These are phyloP conservation scores for Aciculoconidium aculeatum DNA, from an alignment of 805 yeast genomes.

Conservation along the genomic window DNA sequence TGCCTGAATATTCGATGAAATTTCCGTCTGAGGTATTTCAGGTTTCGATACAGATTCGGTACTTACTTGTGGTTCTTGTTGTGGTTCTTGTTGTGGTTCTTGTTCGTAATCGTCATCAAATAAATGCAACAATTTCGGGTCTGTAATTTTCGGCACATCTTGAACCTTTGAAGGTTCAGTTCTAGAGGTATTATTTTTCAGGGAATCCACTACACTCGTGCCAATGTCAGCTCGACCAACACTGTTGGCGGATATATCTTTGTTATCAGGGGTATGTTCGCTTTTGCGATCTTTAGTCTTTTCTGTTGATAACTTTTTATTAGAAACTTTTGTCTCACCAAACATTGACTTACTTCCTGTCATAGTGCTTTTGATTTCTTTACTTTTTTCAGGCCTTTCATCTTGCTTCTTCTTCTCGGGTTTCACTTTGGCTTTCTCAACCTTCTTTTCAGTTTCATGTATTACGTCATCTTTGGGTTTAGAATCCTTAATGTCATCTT, in stretches of 20 bases:
- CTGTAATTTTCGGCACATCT: constrained; percentile 4
- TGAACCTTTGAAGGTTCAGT: not conserved
- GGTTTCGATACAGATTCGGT: too few relatives aligned
- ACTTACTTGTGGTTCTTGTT: not conserved
- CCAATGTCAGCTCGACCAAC: not conserved
- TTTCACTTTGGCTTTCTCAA: not conserved
- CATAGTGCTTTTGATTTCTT: constrained; percentile 1
- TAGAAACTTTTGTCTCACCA: not conserved
- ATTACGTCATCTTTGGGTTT: not conserved
- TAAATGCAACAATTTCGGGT: constrained; percentile 11
- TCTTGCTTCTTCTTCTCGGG: not conserved
- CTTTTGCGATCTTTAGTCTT: not conserved
- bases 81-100: not conserved
- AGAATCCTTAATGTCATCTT: not conserved
- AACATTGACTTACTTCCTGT: constrained; percentile 1
- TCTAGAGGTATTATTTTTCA: not conserved
- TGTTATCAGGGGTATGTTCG: constrained; percentile 1
- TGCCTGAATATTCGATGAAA: too few relatives aligned
- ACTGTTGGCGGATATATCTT: not conserved
- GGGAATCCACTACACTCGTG: too few relatives aligned
- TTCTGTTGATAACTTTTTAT: not conserved
- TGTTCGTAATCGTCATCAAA: constrained; percentile 12
- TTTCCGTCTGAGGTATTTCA: too few relatives aligned
- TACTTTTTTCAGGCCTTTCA: constrained; percentile 1
- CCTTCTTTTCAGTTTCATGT: not conserved